phyloP scores from a whole-genome alignment of 768 basidiomycete species.

The Trametes punicea region DNA sequence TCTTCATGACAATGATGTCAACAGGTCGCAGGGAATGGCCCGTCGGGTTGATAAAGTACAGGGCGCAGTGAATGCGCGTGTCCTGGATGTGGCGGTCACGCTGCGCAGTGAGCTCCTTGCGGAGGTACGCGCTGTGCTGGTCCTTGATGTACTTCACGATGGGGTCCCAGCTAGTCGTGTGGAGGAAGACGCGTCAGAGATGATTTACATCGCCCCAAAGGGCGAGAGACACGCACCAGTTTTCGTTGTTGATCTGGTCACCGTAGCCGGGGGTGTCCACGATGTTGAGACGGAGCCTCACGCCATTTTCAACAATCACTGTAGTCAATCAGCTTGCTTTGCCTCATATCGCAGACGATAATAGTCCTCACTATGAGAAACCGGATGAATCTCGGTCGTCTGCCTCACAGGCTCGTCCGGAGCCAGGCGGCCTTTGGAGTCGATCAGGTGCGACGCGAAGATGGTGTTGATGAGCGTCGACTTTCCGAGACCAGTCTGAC shows the following conservation, averaged over 20 bases:
- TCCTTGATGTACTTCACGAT: constrained; percentile 99
- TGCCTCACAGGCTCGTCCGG: constrained; percentile 87
- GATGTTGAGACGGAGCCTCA: constrained; percentile 92
- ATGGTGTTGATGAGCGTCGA: constrained; percentile 99
- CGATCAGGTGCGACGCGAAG: constrained; percentile 97
- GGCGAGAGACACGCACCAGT: constrained; percentile 59
- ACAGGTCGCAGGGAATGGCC: constrained; percentile 95
- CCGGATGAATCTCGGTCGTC: constrained; percentile 96
- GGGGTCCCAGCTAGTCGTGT: constrained; percentile 81
- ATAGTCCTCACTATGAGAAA: constrained; percentile 73
- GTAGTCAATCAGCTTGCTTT: background rate
- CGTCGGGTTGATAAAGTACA: constrained; percentile 99
- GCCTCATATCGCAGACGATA: background rate
- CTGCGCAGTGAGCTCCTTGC: constrained; percentile 98
- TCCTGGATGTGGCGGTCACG: constrained; percentile 98
- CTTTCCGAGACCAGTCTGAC: constrained; percentile 97
- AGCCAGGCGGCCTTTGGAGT: constrained; percentile 91
- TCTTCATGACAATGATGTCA: constrained; percentile 98
- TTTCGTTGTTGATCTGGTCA: constrained; percentile 98
- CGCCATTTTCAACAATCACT: constrained; percentile 97
- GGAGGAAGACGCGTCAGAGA: background rate
- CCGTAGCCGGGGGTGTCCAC: constrained; percentile 99
- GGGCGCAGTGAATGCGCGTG: constrained; percentile 96
- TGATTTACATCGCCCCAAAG: background rate
- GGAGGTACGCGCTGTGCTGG: constrained; percentile 97